Evolutionary conservation across 2,329 filamentous ascomycete genomes (phyloP).

Genomic region (Coniochaeta sp.): DNA sequence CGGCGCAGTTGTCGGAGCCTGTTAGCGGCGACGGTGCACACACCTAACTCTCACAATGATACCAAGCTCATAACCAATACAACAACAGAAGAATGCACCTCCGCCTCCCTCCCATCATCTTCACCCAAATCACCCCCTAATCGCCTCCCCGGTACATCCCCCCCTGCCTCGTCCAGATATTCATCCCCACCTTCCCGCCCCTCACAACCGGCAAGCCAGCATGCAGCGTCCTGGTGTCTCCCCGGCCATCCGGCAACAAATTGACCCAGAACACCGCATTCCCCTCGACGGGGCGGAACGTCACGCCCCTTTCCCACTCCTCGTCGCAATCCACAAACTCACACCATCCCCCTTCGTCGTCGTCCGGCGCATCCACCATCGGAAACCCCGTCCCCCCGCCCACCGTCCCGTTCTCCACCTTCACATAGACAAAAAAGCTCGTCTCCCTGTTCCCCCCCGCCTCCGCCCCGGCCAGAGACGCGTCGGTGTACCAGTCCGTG

Average conservation of each 20-base stretch:
- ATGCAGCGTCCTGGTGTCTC: constrained; percentile 36
- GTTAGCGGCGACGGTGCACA: constrained; percentile 13
- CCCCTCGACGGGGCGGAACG: constrained; percentile 37
- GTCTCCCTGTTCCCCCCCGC: constrained; percentile 34
- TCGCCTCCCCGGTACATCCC: not conserved
- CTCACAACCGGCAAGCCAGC: constrained; percentile 36
- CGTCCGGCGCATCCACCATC: constrained; percentile 27
- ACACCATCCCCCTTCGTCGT: constrained; percentile 32
- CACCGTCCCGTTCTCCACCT: constrained; percentile 28
- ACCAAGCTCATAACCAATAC: not conserved
- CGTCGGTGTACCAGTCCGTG: constrained; percentile 42
- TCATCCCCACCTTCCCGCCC: constrained; percentile 43
- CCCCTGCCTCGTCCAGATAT: constrained; percentile 40
- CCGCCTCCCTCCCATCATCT: not conserved
- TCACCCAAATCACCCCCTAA: no score
- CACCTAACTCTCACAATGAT: not conserved
- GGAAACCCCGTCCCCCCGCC: constrained; percentile 45
- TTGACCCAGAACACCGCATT: constrained; percentile 44
- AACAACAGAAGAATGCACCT: not conserved
- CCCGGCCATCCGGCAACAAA: constrained; percentile 25
- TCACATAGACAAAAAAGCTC: constrained; percentile 41
- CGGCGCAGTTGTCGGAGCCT: constrained; percentile 21
- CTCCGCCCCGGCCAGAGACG: constrained; percentile 23
- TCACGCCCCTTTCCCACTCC: constrained; percentile 37
- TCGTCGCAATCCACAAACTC: constrained; percentile 39